phyloP scores from a whole-genome alignment of 169 alveolate species.

The Cystoisospora suis region DNA sequence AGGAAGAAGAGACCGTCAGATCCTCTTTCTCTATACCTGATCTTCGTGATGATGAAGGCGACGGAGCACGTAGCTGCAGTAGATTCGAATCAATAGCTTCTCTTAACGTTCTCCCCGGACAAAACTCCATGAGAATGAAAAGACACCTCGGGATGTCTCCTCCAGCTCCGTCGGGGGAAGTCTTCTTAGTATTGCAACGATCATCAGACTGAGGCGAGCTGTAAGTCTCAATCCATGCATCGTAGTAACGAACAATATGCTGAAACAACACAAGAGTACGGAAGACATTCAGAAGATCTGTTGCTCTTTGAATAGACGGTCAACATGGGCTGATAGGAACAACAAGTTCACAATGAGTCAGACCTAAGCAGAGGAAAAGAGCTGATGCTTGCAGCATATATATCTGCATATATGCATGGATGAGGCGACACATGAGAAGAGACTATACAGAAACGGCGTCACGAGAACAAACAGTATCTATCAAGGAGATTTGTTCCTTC shows the following conservation, averaged over 20 bases:
- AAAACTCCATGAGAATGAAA: conserved; percentile 30
- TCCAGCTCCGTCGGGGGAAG: background rate
- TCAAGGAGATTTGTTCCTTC: too few species aligned
- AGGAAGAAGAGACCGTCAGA: background rate
- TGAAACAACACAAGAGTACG: background rate
- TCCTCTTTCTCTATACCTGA: background rate
- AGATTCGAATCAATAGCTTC: conserved; percentile 27
- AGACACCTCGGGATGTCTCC: background rate
- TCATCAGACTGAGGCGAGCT: background rate
- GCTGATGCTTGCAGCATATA: too few species aligned
- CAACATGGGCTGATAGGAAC: too few species aligned
- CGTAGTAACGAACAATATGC: conserved; percentile 43
- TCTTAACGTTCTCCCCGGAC: conserved; percentile 18
- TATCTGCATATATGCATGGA: too few species aligned
- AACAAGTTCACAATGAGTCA: too few species aligned
- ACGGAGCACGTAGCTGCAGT: background rate
- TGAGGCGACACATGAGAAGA: too few species aligned
- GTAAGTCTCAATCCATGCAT: conserved; percentile 17
- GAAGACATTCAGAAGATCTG: too few species aligned
- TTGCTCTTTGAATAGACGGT: too few species aligned
- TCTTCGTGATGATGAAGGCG: too few species aligned
- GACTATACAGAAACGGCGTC: too few species aligned
- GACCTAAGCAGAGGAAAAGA: too few species aligned
- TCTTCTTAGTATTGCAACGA: background rate
- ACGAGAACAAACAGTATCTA: too few species aligned